Percentiles rank a stretch among this genome's conserved stretches.
phyloP scores from a whole-genome alignment of 371 early-diverging fungal genomes.

The Rhizopus delemar region DNA sequence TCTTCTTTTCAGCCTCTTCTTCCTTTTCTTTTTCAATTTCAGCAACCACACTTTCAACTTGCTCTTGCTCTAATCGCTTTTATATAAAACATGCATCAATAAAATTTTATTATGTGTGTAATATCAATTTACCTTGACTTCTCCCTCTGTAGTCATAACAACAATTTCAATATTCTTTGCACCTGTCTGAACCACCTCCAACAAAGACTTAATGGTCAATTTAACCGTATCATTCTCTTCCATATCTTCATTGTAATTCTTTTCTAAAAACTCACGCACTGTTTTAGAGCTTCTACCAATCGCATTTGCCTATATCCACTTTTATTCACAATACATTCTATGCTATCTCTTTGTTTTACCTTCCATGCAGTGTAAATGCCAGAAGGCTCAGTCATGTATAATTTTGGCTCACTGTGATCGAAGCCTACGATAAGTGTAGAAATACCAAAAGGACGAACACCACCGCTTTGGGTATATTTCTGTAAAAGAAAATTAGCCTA shows the following conservation, averaged over 20 bases:
- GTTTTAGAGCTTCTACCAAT: slow-evolving; percentile 96
- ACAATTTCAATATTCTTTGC: slow-evolving; percentile 98
- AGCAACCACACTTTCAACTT: slow-evolving; percentile 82
- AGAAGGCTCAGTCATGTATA: slow-evolving; percentile 99
- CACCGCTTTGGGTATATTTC: slow-evolving; percentile 99
- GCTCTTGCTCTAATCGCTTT: slow-evolving; percentile 71
- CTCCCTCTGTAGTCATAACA: slow-evolving; percentile 77
- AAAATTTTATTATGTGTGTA: no score
- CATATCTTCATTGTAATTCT: slow-evolving; percentile 91
- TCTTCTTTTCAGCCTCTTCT: slow-evolving; percentile 83
- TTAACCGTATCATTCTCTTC: slow-evolving; percentile 83
- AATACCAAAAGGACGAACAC: slow-evolving; percentile 99
- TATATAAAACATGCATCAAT: neutral
- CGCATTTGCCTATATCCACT: slow-evolving; percentile 72
- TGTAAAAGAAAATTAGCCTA: slow-evolving; percentile 32
- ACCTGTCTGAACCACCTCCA: slow-evolving; percentile 98
- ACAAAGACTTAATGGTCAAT: slow-evolving; percentile 87
- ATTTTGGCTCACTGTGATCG: slow-evolving; percentile 84
- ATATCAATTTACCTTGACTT: slow-evolving; percentile 58
- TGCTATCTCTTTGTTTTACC: slow-evolving; percentile 60
- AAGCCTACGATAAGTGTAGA: slow-evolving; percentile 97
- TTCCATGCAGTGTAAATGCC: slow-evolving; percentile 99
- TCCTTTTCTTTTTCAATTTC: slow-evolving; percentile 94
- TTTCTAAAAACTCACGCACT: slow-evolving; percentile 96
- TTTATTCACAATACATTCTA: slow-evolving; percentile 2